Conservation (phyloP, 495 filamentous ascomycete species). For the Immersiella caudata region DNA sequence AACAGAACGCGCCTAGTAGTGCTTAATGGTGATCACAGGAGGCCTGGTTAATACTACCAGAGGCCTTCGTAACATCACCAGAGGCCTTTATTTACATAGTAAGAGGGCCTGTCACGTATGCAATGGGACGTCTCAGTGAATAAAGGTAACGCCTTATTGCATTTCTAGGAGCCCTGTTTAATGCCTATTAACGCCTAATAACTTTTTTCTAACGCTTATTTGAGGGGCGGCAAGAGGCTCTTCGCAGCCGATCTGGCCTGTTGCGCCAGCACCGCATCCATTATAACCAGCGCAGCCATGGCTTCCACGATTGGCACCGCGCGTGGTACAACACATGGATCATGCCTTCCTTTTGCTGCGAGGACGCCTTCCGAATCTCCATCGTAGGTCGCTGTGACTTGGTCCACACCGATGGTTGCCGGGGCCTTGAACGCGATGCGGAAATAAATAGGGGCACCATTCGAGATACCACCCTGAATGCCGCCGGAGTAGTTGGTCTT, state of each 20-base stretch:
- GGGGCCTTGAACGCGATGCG: conserved; percentile 93
- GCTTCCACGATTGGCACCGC: conserved; percentile 96
- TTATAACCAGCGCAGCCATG: conserved; percentile 89
- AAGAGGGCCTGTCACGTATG: too few species aligned
- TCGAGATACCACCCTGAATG: conserved; percentile 95
- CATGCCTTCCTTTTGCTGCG: conserved; percentile 93
- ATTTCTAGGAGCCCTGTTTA: too few species aligned
- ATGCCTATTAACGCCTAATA: conserved; percentile 32
- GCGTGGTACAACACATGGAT: conserved; percentile 92
- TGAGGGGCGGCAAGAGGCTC: conserved; percentile 54
- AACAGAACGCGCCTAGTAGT: too few species aligned
- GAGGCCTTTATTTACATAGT: too few species aligned
- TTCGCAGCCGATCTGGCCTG: conserved; percentile 66
- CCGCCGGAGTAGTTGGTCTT: conserved; percentile 96
- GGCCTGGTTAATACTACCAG: too few species aligned
- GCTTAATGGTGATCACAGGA: too few species aligned
- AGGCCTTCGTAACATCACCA: too few species aligned
- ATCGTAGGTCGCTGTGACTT: conserved; percentile 81
- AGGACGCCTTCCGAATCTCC: conserved; percentile 70
- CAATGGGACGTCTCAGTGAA: too few species aligned
- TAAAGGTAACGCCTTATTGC: too few species aligned
- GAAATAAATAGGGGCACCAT: conserved; percentile 95
- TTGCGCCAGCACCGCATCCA: conserved; percentile 91
- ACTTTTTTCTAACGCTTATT: conserved; percentile 35
- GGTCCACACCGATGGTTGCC: conserved; percentile 92